Evolutionary conservation across 495 filamentous ascomycete genomes (phyloP).

Genomic region (Neurospora sp.): DNA sequence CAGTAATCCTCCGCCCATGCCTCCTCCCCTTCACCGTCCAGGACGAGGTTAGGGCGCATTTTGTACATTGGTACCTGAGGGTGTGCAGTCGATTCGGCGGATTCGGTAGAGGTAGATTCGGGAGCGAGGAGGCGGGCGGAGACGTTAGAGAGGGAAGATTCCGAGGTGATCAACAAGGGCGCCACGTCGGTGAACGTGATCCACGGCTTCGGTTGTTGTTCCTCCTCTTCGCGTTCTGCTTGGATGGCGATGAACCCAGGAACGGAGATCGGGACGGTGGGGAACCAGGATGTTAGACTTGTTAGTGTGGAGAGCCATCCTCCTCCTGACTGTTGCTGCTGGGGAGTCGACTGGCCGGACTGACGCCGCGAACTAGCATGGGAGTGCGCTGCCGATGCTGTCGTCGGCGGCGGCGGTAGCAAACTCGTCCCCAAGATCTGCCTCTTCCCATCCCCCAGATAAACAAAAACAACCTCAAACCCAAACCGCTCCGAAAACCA

Average conservation of each 20-base stretch:
- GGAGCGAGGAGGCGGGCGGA: conserved; percentile 49
- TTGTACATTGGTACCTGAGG: conserved; percentile 43
- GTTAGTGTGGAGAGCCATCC: conserved; percentile 40
- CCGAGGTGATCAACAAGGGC: conserved; percentile 62
- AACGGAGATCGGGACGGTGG: conserved; percentile 11
- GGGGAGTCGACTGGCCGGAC: background rate
- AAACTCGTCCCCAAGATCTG: conserved; percentile 51
- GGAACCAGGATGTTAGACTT: background rate
- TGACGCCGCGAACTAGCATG: background rate
- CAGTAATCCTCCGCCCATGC: conserved; percentile 85
- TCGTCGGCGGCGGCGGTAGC: conserved; percentile 16
- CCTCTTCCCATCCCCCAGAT: conserved; percentile 54
- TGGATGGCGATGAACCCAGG: conserved; percentile 11
- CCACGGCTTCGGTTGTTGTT: conserved; percentile 15
- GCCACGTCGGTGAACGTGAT: conserved; percentile 76
- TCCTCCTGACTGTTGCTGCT: conserved; percentile 1
- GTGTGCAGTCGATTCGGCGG: background rate
- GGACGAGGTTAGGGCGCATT: conserved; percentile 77
- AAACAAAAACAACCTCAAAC: conserved; percentile 54
- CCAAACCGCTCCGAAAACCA: conserved; percentile 73
- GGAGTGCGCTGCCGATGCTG: background rate
- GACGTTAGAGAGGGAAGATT: conserved; percentile 59
- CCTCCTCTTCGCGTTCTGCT: background rate
- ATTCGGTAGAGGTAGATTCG: conserved; percentile 18
- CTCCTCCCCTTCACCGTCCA: conserved; percentile 44